Evolutionary conservation across 2,329 filamentous ascomycete genomes (phyloP), one percentile per base, ranked within the genome.

Genomic region (Balansia obtecta): DNA sequence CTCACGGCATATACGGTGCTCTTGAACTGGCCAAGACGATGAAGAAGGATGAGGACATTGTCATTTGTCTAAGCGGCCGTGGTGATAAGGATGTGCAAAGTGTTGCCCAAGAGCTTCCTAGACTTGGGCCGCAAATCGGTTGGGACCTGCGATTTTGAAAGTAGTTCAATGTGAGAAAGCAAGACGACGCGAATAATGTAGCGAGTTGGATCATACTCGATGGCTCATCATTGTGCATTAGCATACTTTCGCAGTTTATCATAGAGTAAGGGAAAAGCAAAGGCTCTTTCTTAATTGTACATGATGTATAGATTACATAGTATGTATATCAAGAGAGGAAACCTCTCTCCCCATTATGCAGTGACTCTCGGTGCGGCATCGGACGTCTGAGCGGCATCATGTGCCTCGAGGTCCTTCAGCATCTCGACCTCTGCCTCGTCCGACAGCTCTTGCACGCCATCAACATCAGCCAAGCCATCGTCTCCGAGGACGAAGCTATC

Each of bases 61-160:
- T 98, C 53, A 90, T 98, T 55, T 97, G 91, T 70, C 68, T 98
- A 38, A 94, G 86, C 63, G 93, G 93, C 9, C 77, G 93, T 59
- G 93, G 93, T 55, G 93, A 98, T 70, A 98, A 98, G 80, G 93
- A 98, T 64, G 93, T 98, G 52, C 90, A 98, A 79, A 95, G 88
- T 61, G 91, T 98, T 48, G 93, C 93, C 0, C 93, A 98, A 63
- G 88, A 95, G 70, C 71, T 98, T 63, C 91, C 91, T 16, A 86
- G 77, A 58, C 68, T 98, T 54, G 91, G 93, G 0, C 93, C 93
- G 8, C 75, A 85, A 73, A 97, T 98, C 68, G 88, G 78, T 52
- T 84, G 80, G 80, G 80, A 84, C 58, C 63, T 84, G 59, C 72
- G 80, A 34, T 84, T 84, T 59, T 81, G 73, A 63, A 54, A 47